Conservation (phyloP, 2,329 filamentous ascomycete genomes). For the Colletotrichum lupini region DNA sequence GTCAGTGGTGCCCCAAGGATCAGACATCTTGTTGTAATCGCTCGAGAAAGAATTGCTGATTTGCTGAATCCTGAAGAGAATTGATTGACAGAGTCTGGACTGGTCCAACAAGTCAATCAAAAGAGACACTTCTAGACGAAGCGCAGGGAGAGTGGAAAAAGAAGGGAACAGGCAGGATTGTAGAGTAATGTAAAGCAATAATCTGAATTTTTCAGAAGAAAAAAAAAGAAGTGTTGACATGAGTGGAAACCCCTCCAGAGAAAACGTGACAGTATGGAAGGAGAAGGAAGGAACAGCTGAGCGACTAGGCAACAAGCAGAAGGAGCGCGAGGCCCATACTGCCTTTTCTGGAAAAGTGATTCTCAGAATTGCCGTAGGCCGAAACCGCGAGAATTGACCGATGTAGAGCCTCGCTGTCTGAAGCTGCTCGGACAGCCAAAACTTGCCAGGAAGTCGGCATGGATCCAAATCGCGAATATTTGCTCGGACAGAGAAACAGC, state of each 20-base stretch:
- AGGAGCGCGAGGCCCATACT: neutral
- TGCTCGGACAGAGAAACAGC: neutral
- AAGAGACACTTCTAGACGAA: neutral
- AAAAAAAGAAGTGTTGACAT: neutral
- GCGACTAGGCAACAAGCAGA: neutral
- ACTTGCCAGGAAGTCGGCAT: neutral
- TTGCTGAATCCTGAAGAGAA: neutral
- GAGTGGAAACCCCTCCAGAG: neutral
- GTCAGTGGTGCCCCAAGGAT: neutral
- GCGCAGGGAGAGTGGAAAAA: no score
- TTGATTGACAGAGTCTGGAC: neutral
- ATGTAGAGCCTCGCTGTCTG: neutral
- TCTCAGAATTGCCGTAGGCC: neutral
- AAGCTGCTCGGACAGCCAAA: neutral
- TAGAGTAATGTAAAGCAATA: neutral
- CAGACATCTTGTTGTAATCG: constrained; percentile 20
- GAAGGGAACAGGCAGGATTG: neutral
- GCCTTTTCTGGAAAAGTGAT: neutral
- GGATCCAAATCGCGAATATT: neutral
- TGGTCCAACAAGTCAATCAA: constrained; percentile 1
- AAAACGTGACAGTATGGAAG: neutral
- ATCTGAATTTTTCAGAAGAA: neutral
- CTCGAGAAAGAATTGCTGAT: neutral
- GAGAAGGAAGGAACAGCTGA: neutral
- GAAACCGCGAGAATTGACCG: neutral